Conservation (phyloP, 163 green algal species). For the Scenedesmus sp. region DNA sequence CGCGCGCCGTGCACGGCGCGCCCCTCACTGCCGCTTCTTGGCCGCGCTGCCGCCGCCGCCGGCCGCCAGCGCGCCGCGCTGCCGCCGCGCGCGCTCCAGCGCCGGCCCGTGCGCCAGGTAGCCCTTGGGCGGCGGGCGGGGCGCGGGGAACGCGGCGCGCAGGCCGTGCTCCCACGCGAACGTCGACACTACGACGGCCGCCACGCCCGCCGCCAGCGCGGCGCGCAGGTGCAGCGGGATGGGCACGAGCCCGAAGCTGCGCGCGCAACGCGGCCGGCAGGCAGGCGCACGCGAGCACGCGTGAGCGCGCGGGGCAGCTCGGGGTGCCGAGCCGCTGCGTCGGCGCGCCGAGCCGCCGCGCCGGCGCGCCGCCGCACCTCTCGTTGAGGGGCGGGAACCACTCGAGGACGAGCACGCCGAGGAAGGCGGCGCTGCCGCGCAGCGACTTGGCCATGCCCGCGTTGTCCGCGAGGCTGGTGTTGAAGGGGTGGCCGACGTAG, state of each 20-base stretch:
- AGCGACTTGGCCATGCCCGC: slow-evolving; percentile 62
- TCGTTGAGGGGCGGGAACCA: slow-evolving; percentile 42
- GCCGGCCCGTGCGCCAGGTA: slow-evolving; percentile 47
- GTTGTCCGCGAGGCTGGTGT: slow-evolving; percentile 84
- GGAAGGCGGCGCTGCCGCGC: slow-evolving; percentile 30
- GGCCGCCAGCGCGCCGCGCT: too few species aligned
- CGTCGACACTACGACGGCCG: slow-evolving; percentile 3
- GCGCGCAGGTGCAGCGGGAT: slow-evolving; percentile 40
- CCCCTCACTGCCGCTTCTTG: too few species aligned
- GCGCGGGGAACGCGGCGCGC: slow-evolving; percentile 46
- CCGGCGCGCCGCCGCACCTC: slow-evolving; percentile 4
- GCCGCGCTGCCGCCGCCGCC: too few species aligned
- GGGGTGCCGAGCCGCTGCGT: too few species aligned
- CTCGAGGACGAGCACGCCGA: slow-evolving; percentile 37
- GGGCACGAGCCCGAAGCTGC: slow-evolving; percentile 51
- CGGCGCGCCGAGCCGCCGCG: not conserved
- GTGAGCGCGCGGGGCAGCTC: too few species aligned
- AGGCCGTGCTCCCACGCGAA: slow-evolving; percentile 41
- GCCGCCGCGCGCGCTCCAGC: too few species aligned
- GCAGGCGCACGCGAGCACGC: not conserved
- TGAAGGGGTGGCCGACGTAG: slow-evolving; percentile 97
- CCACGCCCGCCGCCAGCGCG: slow-evolving; percentile 16
- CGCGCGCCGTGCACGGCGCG: too few species aligned
- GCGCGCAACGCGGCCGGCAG: not conserved
- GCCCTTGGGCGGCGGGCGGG: slow-evolving; percentile 65